phyloP scores from a whole-genome alignment of 176 grass and related monocot species.

The Aegilops longissima region DNA sequence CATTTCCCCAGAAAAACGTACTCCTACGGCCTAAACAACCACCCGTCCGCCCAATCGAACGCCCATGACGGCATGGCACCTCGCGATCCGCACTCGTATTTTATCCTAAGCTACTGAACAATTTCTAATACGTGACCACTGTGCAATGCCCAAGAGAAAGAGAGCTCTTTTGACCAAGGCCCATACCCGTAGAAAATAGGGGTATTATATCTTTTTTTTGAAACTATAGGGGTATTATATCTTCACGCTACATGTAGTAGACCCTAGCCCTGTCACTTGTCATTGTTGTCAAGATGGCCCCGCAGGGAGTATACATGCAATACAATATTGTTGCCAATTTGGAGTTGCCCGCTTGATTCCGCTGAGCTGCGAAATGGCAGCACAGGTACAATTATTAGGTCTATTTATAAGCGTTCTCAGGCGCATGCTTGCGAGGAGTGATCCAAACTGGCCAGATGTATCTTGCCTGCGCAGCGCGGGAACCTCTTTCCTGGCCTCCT shows the following conservation, averaged over 20 bases:
- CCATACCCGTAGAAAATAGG: background rate
- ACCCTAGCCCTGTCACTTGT: background rate
- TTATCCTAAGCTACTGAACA: background rate
- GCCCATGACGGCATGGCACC: slow-evolving; percentile 5
- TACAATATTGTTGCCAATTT: background rate
- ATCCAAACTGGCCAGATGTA: background rate
- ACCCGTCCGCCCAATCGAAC: background rate
- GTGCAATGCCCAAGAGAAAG: background rate
- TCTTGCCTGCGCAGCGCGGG: background rate
- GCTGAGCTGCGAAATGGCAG: background rate
- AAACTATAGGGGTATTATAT: background rate
- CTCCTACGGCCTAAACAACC: background rate
- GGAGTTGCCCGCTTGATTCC: background rate
- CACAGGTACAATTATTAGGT: slow-evolving; percentile 1
- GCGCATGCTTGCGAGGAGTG: background rate
- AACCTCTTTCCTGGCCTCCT: slow-evolving; percentile 1
- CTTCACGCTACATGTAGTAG: too few relatives aligned
- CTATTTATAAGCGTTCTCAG: background rate
- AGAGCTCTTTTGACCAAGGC: background rate
- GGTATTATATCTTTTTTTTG: too few relatives aligned
- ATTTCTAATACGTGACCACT: background rate
- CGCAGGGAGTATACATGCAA: background rate
- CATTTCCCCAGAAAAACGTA: background rate
- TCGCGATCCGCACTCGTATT: background rate
- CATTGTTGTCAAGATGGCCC: background rate